Base-by-base conservation (phyloP, 2,329 filamentous ascomycete genomes). In the Aspergillus pseudoglaucus region DNA sequence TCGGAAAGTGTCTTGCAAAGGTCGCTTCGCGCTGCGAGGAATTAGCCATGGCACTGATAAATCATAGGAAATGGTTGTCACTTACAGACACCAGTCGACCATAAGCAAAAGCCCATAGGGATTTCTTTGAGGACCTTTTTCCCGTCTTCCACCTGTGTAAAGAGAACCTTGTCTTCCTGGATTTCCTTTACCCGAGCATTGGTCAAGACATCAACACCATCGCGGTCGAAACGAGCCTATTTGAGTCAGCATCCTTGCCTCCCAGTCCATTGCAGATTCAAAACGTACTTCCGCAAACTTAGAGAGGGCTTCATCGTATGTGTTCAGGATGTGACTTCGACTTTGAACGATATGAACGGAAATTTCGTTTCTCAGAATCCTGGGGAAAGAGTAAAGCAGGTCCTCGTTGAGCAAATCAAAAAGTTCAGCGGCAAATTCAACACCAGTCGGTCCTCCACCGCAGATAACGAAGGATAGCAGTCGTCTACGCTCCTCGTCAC, bases 341-440 rank as follows among this genome's bases (percentile, higher is more conserved):
- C 89, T 95, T 65, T 98, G 93, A 53, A 98, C 96, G 42, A 98
- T 78, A 63, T 98, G 94, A 1, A 98, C 91, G 0, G 93, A 97
- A 43, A 98, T 95, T 66, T 98, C 90, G 64, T 97, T 97, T 52
- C 93, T 83, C n/a, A 98, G 72, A 25, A 98, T 82, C 53, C 84
- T 84, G 2, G 93, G 93, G 68, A 95, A 98, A 59, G 87, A 82
- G 45, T 79, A 76, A 39, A 84, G 84, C 39, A 98, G 71, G 64
- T 98, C 93, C 67, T 98, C 94, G 62, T 98, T 98, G 14, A 98
- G 77, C 67, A 98, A 84, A 68, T 98, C 93, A 66, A 87, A 97
- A 6, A 98, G 78, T 66, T 98, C 93, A 5, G 93, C 93, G 1
- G 94, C 94, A 60, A 98, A 98, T 66, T 98, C 93, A 32, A 98